phyloP scores from a whole-genome alignment of 1,284 basidiomycete genomes.

The Pascua guehoae region DNA sequence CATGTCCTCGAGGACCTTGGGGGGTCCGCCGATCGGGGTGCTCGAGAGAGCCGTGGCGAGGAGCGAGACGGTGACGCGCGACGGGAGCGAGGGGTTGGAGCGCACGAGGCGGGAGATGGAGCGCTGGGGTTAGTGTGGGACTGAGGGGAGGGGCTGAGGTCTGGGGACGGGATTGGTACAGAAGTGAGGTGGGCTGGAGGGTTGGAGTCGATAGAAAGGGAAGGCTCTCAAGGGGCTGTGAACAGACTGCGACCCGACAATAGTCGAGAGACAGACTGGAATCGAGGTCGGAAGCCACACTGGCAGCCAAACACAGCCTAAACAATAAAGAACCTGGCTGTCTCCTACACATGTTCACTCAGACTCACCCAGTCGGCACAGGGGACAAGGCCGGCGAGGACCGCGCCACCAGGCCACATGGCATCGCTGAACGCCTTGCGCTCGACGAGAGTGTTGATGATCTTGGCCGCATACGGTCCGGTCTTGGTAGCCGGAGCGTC shows the following conservation, averaged over 20 bases:
- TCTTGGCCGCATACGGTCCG: slow-evolving; percentile 30
- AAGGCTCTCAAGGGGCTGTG: too few relatives aligned
- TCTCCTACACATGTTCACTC: not conserved
- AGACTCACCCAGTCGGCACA: slow-evolving; percentile 42
- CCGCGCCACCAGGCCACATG: slow-evolving; percentile 37
- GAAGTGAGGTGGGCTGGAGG: not conserved
- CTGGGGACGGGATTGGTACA: too few relatives aligned
- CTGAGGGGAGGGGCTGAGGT: not conserved
- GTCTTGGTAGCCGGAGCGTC: not conserved
- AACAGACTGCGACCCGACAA: too few relatives aligned
- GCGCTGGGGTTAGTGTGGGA: slow-evolving; percentile 13
- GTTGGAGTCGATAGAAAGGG: too few relatives aligned
- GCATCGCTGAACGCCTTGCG: slow-evolving; percentile 31
- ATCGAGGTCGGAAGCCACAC: too few relatives aligned
- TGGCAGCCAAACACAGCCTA: too few relatives aligned
- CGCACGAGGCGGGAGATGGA: slow-evolving; percentile 12
- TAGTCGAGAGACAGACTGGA: too few relatives aligned
- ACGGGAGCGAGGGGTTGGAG: slow-evolving; percentile 30
- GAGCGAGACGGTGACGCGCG: slow-evolving; percentile 29
- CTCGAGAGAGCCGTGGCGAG: slow-evolving; percentile 22
- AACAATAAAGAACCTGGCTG: too few relatives aligned
- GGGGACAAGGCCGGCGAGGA: slow-evolving; percentile 34
- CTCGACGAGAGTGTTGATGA: slow-evolving; percentile 30
- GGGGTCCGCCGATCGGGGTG: slow-evolving; percentile 16
- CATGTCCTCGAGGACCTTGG: slow-evolving; percentile 24